Percentiles rank a stretch among this genome's conserved stretches.
Evolutionary conservation across 2,329 filamentous ascomycete genomes (phyloP).

Genomic region (Alternaria rosae): DNA sequence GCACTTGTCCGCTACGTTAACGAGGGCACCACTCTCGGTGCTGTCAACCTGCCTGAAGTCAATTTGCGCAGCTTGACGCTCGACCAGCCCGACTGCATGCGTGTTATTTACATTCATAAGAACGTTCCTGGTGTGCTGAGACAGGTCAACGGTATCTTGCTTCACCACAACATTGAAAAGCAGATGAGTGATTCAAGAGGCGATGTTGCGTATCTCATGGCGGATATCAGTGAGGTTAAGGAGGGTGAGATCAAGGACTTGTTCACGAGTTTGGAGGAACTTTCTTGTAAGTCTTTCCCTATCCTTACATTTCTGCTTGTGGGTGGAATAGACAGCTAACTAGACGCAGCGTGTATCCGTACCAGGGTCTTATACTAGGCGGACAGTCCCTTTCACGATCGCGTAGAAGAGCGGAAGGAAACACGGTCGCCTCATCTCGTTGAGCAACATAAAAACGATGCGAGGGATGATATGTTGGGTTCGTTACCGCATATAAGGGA

Average conservation of each 20-base stretch:
- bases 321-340: background rate
- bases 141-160: slow-evolving; percentile 93
- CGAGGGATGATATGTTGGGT: slow-evolving; percentile 3
- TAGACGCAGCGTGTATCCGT: slow-evolving; percentile 48
- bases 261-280: slow-evolving; percentile 79
- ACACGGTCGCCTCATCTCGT: background rate
- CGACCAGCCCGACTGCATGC: slow-evolving; percentile 87
- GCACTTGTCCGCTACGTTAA: slow-evolving; percentile 95
- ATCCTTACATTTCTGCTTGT: background rate
- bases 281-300: slow-evolving; percentile 71
- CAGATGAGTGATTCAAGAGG: slow-evolving; percentile 96
- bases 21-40: slow-evolving; percentile 87
- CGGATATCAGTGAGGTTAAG: slow-evolving; percentile 89
- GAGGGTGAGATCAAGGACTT: slow-evolving; percentile 83
- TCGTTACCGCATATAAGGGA: slow-evolving; percentile 8
- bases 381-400: background rate
- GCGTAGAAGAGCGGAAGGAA: background rate
- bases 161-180: slow-evolving; percentile 97
- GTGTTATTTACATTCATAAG: slow-evolving; percentile 95
- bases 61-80: slow-evolving; percentile 86
- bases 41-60: slow-evolving; percentile 97
- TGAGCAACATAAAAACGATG: background rate
- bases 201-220: slow-evolving; percentile 96
- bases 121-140: slow-evolving; percentile 95
- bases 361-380: slow-evolving; percentile 56